phyloP scores from a whole-genome alignment of 1,284 basidiomycete genomes.

The Heterobasidion parviporum region DNA sequence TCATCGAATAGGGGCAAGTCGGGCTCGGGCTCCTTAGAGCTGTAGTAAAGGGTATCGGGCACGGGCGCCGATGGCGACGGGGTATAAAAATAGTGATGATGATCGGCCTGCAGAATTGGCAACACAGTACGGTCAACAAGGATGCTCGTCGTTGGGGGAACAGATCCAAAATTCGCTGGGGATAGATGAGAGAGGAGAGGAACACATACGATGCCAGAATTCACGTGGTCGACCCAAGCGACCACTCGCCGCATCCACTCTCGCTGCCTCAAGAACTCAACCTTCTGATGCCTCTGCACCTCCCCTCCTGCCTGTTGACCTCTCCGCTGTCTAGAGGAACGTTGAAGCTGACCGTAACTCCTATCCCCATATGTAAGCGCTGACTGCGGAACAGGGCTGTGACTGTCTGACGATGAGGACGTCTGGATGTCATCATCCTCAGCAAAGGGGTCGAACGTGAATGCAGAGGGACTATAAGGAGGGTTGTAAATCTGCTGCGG shows the following conservation, averaged over 20 bases:
- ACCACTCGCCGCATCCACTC: slow-evolving; percentile 24
- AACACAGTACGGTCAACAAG: background rate
- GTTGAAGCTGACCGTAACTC: too few species aligned
- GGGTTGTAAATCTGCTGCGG: background rate
- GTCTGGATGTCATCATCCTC: slow-evolving; percentile 6
- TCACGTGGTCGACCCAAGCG: slow-evolving; percentile 18
- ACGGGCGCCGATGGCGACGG: too few species aligned
- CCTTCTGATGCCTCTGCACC: slow-evolving; percentile 20
- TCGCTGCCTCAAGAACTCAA: slow-evolving; percentile 24
- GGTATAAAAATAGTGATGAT: too few species aligned
- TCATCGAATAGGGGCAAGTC: slow-evolving; percentile 1
- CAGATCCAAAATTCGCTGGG: too few species aligned
- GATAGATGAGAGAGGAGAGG: background rate
- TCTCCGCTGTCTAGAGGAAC: too few species aligned
- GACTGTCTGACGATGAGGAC: slow-evolving; percentile 3
- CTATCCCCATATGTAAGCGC: background rate
- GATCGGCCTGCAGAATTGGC: too few species aligned
- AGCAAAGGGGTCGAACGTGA: slow-evolving; percentile 14
- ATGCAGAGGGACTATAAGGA: slow-evolving; percentile 3
- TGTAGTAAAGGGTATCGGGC: too few species aligned
- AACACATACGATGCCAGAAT: slow-evolving; percentile 9
- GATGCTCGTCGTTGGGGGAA: background rate
- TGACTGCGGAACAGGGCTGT: background rate
- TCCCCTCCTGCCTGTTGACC: background rate
- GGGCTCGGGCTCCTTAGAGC: too few species aligned